Evolutionary conservation across 2,329 filamentous ascomycete species (phyloP).

Genomic region (Didymella pomorum): DNA sequence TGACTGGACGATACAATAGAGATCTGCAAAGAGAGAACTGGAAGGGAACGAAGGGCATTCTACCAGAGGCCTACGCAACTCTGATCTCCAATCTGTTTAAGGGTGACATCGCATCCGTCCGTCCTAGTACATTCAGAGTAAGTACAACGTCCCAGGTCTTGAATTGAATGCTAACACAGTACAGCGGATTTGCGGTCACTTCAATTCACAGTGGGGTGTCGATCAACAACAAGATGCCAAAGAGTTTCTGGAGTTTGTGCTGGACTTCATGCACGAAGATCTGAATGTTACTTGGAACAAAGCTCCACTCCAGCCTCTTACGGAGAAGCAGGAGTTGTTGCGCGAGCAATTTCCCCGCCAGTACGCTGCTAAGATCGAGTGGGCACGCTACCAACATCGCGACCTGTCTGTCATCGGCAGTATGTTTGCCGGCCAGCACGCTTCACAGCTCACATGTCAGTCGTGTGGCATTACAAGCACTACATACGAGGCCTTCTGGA

Average conservation of each 20-base stretch:
- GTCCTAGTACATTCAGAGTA: conserved; percentile 58
- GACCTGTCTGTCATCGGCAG: conserved; percentile 80
- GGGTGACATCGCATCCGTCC: conserved; percentile 58
- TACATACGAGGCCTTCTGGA: conserved; percentile 75
- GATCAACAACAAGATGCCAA: conserved; percentile 86
- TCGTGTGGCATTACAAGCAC: conserved; percentile 70
- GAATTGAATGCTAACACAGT: conserved; percentile 25
- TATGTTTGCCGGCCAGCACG: conserved; percentile 78
- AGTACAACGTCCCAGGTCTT: conserved; percentile 9
- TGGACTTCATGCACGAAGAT: conserved; percentile 85
- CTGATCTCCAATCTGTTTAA: conserved; percentile 70
- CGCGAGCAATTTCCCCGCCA: conserved; percentile 68
- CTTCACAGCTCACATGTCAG: conserved; percentile 67
- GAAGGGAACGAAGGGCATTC: conserved; percentile 70
- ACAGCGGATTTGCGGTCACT: conserved; percentile 67
- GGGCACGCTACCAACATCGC: conserved; percentile 72
- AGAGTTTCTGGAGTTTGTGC: conserved; percentile 85
- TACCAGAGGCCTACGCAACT: conserved; percentile 69
- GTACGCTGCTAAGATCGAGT: conserved; percentile 75
- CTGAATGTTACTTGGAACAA: conserved; percentile 74
- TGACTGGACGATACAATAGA: conserved; percentile 66
- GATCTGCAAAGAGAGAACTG: conserved; percentile 68
- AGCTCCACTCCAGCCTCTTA: conserved; percentile 65
- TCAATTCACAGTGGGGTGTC: conserved; percentile 74
- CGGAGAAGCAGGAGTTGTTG: conserved; percentile 65